phyloP scores from a whole-genome alignment of 192 early-diverging fungal genomes.

The Coemansia sp. region DNA sequence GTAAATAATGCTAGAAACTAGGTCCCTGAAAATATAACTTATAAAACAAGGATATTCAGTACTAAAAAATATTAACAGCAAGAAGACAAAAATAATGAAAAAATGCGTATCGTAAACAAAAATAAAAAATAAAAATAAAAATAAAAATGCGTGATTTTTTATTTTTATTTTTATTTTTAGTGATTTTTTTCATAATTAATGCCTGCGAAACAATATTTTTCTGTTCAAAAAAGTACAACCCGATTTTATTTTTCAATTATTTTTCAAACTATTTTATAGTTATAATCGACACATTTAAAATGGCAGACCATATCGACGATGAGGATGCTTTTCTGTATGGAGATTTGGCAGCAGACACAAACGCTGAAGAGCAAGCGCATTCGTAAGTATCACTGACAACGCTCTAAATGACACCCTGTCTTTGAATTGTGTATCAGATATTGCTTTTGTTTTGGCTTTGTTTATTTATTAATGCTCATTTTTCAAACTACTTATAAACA shows the following conservation, averaged over 20 bases:
- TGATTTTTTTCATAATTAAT: background rate
- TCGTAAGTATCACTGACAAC: too few species aligned
- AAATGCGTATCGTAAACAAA: background rate
- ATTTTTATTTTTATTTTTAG: background rate
- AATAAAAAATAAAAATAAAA: background rate
- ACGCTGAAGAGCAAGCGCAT: background rate
- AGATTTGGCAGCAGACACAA: constrained; percentile 15
- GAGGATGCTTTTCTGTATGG: constrained; percentile 54
- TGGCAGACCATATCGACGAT: constrained; percentile 33
- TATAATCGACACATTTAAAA: background rate
- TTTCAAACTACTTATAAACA: background rate
- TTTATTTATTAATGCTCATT: background rate
- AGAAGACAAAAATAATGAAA: background rate
- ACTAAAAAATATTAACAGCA: background rate
- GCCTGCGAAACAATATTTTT: background rate
- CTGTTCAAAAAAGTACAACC: too few species aligned
- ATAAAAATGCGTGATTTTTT: background rate
- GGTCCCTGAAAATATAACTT: background rate
- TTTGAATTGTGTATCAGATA: too few species aligned
- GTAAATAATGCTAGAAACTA: constrained; percentile 1
- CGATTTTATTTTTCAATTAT: background rate
- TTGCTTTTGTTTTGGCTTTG: background rate
- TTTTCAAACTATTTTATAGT: background rate
- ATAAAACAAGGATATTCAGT: background rate
- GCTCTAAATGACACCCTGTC: too few species aligned